Base-by-base conservation (phyloP, 1,284 basidiomycete genomes). In the Puccinia horiana region DNA sequence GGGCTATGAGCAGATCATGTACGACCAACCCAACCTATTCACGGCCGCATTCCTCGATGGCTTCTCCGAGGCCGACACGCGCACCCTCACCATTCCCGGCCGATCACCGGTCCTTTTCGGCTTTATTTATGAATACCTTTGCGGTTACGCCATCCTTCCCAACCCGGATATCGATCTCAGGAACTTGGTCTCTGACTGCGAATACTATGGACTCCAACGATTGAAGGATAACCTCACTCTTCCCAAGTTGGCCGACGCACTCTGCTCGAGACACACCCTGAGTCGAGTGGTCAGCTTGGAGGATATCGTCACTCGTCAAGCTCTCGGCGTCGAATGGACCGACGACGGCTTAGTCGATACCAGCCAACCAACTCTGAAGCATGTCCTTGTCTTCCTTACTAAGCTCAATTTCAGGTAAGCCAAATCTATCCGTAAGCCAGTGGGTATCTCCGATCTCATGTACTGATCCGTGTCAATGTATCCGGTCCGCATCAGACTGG, bases 61-160 rank as follows among this genome's bases (percentile, higher is more conserved):
- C 14, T 79, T 52, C 26, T 47, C 63, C 26, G 76, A 79, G 67
- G 32, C 44, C 23, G 65, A 69, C 23, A 37, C 63, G 2, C 63
- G 76, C 26, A 67, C 63, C 18, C 35, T 79, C 49, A 52, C 63
- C 23, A 69, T 79, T 14, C 42, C 61, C n/a, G 65, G 65, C 16
- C 61, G 76, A 52, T 79, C 76, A 26, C 76, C 76, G 6, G 76
- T 32, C 20, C 52, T 79, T 8, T 79, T 79, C 52, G 63, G 32
- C n/a, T 26, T 70, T 2, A 79, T 79, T 18, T 56, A 69, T 29
- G 76, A 79, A 56, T 79, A 79, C 67, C 65, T 79, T 29, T 67
- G 65, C 23, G 76, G 76, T 29, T 79, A 79, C 42, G 63, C 76
- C 26, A 79, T 79, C 35, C 65, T 79, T 5, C 76, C 76, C 35